Conservation (phyloP, 345 rosid species). For the Syzygium oleosum region DNA sequence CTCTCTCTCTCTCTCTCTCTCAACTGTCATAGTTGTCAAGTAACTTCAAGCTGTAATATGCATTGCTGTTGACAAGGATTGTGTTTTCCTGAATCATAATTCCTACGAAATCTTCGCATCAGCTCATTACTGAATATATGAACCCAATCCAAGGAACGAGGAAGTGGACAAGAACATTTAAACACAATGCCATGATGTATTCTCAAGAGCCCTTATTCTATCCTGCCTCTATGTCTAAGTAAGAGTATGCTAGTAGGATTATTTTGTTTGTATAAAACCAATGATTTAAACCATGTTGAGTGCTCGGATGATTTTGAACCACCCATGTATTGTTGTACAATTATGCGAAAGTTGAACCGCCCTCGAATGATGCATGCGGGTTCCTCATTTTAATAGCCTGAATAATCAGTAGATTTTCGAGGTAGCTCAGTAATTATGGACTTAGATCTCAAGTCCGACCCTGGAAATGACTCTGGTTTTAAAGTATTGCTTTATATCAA, state of each 20-base stretch:
- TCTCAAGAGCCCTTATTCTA: no score
- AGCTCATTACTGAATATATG: neutral
- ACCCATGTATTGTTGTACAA: no score
- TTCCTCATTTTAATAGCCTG: neutral
- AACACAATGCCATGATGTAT: neutral
- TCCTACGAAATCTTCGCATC: neutral
- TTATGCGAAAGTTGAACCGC: neutral
- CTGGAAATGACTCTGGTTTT: neutral
- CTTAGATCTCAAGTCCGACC: neutral
- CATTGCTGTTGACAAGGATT: neutral
- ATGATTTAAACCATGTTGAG: neutral
- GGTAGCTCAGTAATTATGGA: neutral
- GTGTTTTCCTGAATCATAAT: neutral
- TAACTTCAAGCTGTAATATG: no score
- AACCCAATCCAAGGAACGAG: neutral
- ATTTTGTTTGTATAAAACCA: no score
- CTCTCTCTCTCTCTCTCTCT: no score
- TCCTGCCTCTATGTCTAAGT: neutral
- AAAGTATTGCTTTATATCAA: neutral
- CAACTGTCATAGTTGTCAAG: no score
- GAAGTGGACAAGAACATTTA: neutral
- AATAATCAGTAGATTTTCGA: neutral
- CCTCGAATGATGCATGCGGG: neutral
- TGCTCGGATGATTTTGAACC: neutral
- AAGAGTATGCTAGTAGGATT: neutral